Evolutionary conservation across 2,329 filamentous ascomycete genomes (phyloP).

Genomic region (Epichloe aotearoae): DNA sequence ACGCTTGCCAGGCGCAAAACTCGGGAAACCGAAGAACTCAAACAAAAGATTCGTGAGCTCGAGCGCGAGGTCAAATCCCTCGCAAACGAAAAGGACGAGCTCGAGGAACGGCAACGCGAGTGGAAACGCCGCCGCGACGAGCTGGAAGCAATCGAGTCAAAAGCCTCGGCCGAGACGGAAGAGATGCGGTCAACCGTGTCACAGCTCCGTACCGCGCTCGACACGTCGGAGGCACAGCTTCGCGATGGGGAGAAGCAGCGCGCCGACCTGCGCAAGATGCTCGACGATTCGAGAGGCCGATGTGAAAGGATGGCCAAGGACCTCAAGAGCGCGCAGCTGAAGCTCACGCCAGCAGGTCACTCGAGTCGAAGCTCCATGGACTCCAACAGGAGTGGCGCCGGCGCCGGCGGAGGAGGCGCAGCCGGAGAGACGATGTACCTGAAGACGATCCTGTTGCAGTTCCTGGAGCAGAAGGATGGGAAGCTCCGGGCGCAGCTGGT

Average conservation of each 20-base stretch:
- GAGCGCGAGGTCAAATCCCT: slow-evolving; percentile 64
- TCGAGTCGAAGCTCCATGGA: slow-evolving; percentile 31
- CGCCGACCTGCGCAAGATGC: slow-evolving; percentile 55
- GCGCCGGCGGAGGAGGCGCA: slow-evolving; percentile 10
- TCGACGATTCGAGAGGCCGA: slow-evolving; percentile 65
- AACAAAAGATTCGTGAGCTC: slow-evolving; percentile 62
- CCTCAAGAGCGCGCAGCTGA: slow-evolving; percentile 37
- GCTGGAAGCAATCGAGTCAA: slow-evolving; percentile 56
- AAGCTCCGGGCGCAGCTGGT: slow-evolving; percentile 64
- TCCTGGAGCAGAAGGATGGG: slow-evolving; percentile 68
- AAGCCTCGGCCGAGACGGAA: slow-evolving; percentile 56
- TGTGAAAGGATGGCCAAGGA: slow-evolving; percentile 71
- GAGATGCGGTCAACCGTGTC: slow-evolving; percentile 68
- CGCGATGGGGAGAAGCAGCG: slow-evolving; percentile 75
- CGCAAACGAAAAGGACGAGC: slow-evolving; percentile 62
- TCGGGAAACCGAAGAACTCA: slow-evolving; percentile 78
- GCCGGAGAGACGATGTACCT: slow-evolving; percentile 49
- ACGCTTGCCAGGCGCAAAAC: slow-evolving; percentile 62
- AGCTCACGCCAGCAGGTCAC: slow-evolving; percentile 26
- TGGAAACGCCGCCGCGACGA: slow-evolving; percentile 63
- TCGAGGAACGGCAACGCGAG: slow-evolving; percentile 60
- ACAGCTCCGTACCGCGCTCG: slow-evolving; percentile 65
- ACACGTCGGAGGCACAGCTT: slow-evolving; percentile 76
- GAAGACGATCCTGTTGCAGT: slow-evolving; percentile 71
- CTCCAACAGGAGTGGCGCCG: slow-evolving; percentile 21